phyloP scores from a whole-genome alignment of 2,329 filamentous ascomycete genomes.

The Talaromyces piceae region DNA sequence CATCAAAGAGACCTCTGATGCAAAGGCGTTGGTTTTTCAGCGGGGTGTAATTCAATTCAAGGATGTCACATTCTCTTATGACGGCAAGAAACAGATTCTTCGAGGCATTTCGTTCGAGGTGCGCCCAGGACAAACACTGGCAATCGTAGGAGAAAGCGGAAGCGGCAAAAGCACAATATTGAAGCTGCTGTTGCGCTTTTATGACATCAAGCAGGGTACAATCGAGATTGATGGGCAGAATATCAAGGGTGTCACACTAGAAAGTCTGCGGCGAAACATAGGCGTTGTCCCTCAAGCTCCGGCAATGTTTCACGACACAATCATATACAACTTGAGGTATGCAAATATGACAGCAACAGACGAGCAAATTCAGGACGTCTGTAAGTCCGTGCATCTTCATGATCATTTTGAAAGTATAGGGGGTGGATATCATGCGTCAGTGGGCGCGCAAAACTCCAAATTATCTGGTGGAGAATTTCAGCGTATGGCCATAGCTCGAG shows the following conservation, averaged over 20 bases:
- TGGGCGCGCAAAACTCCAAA: conserved; percentile 89
- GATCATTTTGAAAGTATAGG: conserved; percentile 78
- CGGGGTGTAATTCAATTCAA: conserved; percentile 43
- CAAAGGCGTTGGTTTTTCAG: conserved; percentile 32
- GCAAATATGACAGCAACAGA: conserved; percentile 77
- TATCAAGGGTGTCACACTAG: conserved; percentile 71
- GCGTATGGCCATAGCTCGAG: conserved; percentile 86
- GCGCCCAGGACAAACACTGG: conserved; percentile 62
- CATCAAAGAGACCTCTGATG: conserved; percentile 32
- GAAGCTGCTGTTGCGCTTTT: conserved; percentile 87
- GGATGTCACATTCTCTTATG: conserved; percentile 47
- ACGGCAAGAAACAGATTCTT: conserved; percentile 41
- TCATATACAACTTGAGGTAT: conserved; percentile 79
- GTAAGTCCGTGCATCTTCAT: conserved; percentile 87
- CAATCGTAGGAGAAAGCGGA: conserved; percentile 86
- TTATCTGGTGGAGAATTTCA: conserved; percentile 95
- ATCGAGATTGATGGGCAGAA: conserved; percentile 78
- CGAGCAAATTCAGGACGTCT: conserved; percentile 55
- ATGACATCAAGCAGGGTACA: conserved; percentile 73
- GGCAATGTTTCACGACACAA: conserved; percentile 79
- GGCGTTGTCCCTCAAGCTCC: conserved; percentile 90
- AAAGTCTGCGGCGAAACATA: conserved; percentile 87
- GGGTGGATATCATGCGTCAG: conserved; percentile 84
- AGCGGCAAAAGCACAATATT: conserved; percentile 94
- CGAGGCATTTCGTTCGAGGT: conserved; percentile 43